A percentile compares a stretch with the other conserved stretches of the same genome.
phyloP scores from a whole-genome alignment of 768 basidiomycete genomes.

The Termitomyces sp. region DNA sequence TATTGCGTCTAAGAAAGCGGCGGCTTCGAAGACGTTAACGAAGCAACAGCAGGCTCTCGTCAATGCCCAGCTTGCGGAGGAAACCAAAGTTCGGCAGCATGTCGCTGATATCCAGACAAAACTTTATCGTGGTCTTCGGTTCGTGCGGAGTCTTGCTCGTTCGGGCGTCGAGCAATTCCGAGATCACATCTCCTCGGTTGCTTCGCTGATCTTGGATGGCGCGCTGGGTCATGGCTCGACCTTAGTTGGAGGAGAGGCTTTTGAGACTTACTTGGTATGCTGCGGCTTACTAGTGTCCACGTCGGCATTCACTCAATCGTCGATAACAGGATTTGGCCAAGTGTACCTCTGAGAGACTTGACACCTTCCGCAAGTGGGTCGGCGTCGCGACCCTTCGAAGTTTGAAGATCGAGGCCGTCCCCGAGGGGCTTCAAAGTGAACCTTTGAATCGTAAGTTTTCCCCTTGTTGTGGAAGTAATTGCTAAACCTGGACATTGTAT shows the following conservation, averaged over 20 bases:
- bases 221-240: slow-evolving; percentile 56
- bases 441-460: slow-evolving; percentile 52
- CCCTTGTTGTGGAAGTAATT: too few species aligned
- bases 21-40: slow-evolving; percentile 49
- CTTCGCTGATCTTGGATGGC: slow-evolving; percentile 60
- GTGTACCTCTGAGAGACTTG: slow-evolving; percentile 74
- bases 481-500: background rate
- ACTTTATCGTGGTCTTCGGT: slow-evolving; percentile 63
- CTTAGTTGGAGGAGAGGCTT: slow-evolving; percentile 61
- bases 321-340: slow-evolving; percentile 56
- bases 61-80: slow-evolving; percentile 79
- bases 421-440: slow-evolving; percentile 72
- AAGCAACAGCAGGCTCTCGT: slow-evolving; percentile 87
- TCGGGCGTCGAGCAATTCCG: slow-evolving; percentile 49
- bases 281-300: background rate
- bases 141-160: slow-evolving; percentile 62
- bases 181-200: slow-evolving; percentile 53
- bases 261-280: slow-evolving; percentile 78
- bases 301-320: background rate
- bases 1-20: slow-evolving; percentile 76
- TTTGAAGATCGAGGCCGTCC: slow-evolving; percentile 60
- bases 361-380: slow-evolving; percentile 64
- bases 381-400: slow-evolving; percentile 83
- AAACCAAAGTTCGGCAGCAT: slow-evolving; percentile 59
- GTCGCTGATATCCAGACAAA: slow-evolving; percentile 52